Evolutionary conservation across 2,329 filamentous ascomycete genomes (phyloP).

Genomic region (Metarhizium brunneum): DNA sequence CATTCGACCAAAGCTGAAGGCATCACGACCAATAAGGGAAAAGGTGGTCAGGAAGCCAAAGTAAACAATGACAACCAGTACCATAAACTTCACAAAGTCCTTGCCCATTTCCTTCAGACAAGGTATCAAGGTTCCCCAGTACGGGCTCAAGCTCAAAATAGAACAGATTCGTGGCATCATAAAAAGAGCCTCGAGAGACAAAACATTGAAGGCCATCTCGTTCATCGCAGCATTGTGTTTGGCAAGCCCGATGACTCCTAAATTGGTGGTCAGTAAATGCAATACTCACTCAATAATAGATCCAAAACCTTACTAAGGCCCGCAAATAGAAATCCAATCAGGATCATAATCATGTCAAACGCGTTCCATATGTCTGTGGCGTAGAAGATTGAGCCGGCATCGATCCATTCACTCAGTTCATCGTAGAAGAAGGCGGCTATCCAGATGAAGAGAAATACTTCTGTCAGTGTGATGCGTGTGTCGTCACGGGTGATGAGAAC

Average conservation of each 20-base stretch:
- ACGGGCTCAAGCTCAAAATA: slow-evolving; percentile 75
- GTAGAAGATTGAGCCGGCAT: slow-evolving; percentile 82
- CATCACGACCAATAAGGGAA: slow-evolving; percentile 63
- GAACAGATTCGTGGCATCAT: slow-evolving; percentile 85
- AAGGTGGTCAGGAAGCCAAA: slow-evolving; percentile 85
- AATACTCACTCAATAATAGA: neutral
- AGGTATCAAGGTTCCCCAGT: slow-evolving; percentile 83
- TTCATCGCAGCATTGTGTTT: slow-evolving; percentile 53
- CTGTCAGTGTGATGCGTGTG: slow-evolving; percentile 54
- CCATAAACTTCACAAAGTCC: slow-evolving; percentile 79
- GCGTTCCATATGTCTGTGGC: slow-evolving; percentile 74
- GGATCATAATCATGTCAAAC: slow-evolving; percentile 65
- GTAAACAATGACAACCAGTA: slow-evolving; percentile 73
- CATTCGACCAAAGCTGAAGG: slow-evolving; percentile 58
- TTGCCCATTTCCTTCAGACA: slow-evolving; percentile 92
- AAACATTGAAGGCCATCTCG: slow-evolving; percentile 77
- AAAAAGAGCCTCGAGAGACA: slow-evolving; percentile 81
- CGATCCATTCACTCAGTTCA: slow-evolving; percentile 73
- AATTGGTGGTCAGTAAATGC: slow-evolving; percentile 4
- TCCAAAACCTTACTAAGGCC: slow-evolving; percentile 50
- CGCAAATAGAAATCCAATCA: slow-evolving; percentile 62
- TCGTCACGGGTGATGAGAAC: slow-evolving; percentile 69
- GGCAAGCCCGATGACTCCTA: slow-evolving; percentile 27
- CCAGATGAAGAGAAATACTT: slow-evolving; percentile 74
- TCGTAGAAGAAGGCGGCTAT: slow-evolving; percentile 83